Evolutionary conservation across 305 asterid genomes (phyloP).

Genomic region (Plantago lanceolata): DNA sequence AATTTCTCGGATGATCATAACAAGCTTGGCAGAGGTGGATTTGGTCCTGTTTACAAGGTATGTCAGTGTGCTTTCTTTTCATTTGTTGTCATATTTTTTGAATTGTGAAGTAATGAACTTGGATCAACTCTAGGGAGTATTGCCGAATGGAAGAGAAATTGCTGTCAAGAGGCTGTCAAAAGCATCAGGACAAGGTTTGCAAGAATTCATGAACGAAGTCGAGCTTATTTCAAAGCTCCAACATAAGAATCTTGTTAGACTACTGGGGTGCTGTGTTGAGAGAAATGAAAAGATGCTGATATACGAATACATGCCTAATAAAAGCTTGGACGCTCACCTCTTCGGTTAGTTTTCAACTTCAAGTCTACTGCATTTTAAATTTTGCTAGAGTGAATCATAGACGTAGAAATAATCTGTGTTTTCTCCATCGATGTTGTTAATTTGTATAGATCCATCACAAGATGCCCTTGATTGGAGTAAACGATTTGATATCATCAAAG

Average conservation of each 20-base stretch:
- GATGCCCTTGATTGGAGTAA: constrained; percentile 41
- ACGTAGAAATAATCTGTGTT: neutral
- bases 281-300: constrained; percentile 44
- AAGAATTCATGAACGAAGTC: constrained; percentile 55
- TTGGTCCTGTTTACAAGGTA: constrained; percentile 63
- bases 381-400: neutral
- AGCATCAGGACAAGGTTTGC: constrained; percentile 48
- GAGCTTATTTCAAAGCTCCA: constrained; percentile 46
- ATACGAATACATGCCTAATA: constrained; percentile 49
- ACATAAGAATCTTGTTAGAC: constrained; percentile 55
- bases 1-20: constrained; percentile 30
- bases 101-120: constrained; percentile 18
- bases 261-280: constrained; percentile 47
- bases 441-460: constrained; percentile 27
- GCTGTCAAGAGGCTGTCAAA: constrained; percentile 60
- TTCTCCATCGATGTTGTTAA: neutral
- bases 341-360: constrained; percentile 35
- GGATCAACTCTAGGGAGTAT: constrained; percentile 34
- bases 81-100: neutral
- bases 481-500: constrained; percentile 40
- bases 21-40: constrained; percentile 69
- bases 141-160: constrained; percentile 42
- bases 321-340: constrained; percentile 49
- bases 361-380: neutral
- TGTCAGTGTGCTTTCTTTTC: neutral